A percentile compares a stretch with the other conserved stretches of the same genome.
Conservation (phyloP, 805 yeast genomes). For the Jamesozyma piceae region DNA sequence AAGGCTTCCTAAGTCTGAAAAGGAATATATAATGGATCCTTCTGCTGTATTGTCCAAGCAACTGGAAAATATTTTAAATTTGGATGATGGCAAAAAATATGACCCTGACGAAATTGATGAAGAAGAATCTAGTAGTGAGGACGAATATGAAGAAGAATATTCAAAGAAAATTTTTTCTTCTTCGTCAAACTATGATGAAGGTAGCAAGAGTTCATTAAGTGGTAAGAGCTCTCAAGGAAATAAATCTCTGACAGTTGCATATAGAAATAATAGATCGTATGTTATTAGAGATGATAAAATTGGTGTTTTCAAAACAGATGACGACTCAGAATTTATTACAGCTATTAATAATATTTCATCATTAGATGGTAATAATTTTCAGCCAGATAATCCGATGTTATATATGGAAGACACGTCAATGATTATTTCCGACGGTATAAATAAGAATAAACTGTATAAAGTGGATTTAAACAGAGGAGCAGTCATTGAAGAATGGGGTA, state of each 20-base stretch:
- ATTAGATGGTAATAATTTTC: constrained; percentile 40
- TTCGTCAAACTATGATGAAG: constrained; percentile 15
- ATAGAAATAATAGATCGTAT: constrained; percentile 59
- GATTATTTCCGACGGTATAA: constrained; percentile 49
- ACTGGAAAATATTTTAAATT: constrained; percentile 24
- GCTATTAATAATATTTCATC: constrained; percentile 54
- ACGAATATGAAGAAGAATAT: constrained; percentile 31
- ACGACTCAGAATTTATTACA: constrained; percentile 50
- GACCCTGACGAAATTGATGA: constrained; percentile 6
- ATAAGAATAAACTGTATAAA: constrained; percentile 43
- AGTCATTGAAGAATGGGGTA: constrained; percentile 79
- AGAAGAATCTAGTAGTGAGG: constrained; percentile 30
- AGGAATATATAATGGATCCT: constrained; percentile 49
- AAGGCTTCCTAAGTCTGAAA: constrained; percentile 35
- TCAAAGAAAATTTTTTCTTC: constrained; percentile 15
- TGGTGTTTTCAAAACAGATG: constrained; percentile 61
- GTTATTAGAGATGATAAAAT: constrained; percentile 71
- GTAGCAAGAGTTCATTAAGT: constrained; percentile 8
- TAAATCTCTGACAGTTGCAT: constrained; percentile 62
- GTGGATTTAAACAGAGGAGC: constrained; percentile 76
- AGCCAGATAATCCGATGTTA: constrained; percentile 62
- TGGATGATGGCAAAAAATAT: constrained; percentile 28
- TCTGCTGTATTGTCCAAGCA: constrained; percentile 35
- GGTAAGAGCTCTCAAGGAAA: constrained; percentile 34
- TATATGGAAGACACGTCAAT: constrained; percentile 65